Evolutionary conservation across 805 yeast genomes (phyloP).

Genomic region (Nakazawaea molendinolei): DNA sequence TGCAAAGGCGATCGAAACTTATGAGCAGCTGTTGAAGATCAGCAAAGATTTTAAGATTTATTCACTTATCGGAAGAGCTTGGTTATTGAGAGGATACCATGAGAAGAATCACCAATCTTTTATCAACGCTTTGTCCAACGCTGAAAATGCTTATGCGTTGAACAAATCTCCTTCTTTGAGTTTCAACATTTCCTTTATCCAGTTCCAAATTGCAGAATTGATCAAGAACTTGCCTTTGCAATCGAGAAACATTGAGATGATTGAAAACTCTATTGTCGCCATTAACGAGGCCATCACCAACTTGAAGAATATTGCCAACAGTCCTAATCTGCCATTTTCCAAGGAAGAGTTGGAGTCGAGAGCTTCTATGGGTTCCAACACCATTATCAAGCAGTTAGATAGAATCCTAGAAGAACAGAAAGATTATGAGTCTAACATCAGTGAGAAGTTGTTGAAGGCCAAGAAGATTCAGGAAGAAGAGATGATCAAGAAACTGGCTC

Average conservation of each 20-base stretch:
- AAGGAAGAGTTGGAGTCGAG: constrained; percentile 76
- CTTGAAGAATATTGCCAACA: constrained; percentile 54
- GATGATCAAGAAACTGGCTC: constrained; percentile 27
- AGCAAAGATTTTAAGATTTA: constrained; percentile 60
- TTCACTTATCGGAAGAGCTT: constrained; percentile 77
- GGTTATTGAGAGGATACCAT: constrained; percentile 71
- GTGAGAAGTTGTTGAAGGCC: constrained; percentile 67
- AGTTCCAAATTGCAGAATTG: constrained; percentile 82
- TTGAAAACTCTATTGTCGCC: constrained; percentile 48
- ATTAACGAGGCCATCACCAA: constrained; percentile 55
- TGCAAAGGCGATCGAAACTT: constrained; percentile 81
- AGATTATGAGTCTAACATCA: constrained; percentile 51
- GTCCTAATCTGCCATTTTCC: constrained; percentile 66
- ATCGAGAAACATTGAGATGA: constrained; percentile 56
- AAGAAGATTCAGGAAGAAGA: constrained; percentile 57
- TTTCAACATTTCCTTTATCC: constrained; percentile 79
- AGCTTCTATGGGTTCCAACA: constrained; percentile 77
- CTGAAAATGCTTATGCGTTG: constrained; percentile 47
- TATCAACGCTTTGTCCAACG: constrained; percentile 54
- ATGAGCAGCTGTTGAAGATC: constrained; percentile 73
- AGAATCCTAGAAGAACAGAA: constrained; percentile 67
- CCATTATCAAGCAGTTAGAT: constrained; percentile 66
- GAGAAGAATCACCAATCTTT: constrained; percentile 62
- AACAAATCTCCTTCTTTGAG: constrained; percentile 40
- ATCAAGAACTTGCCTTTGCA: constrained; percentile 54